These are phyloP conservation scores for Vitis hybrid DNA, from an alignment of 177 flowering plant species.

Conservation along the genomic window DNA sequence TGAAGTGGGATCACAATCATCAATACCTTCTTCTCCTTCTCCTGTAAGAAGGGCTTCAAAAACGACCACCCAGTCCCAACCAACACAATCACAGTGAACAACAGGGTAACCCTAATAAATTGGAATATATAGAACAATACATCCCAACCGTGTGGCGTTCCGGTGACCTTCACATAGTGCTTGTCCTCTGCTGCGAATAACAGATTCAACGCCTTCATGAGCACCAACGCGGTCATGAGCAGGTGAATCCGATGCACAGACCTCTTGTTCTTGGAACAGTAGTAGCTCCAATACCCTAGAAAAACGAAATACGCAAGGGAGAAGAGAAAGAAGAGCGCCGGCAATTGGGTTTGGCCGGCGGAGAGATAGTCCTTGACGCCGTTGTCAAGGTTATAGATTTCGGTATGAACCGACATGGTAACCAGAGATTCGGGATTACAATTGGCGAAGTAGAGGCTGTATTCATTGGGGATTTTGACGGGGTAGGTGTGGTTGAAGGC, in stretches of 20 bases:
- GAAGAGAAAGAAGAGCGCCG: constrained; percentile 32
- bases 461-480: constrained; percentile 36
- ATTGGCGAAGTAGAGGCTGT: constrained; percentile 45
- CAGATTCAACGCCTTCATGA: constrained; percentile 76
- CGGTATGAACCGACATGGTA: constrained; percentile 38
- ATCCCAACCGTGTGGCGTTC: constrained; percentile 95
- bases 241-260: constrained; percentile 76
- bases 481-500: constrained; percentile 26
- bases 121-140: constrained; percentile 86
- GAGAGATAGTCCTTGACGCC: constrained; percentile 43
- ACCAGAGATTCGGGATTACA: constrained; percentile 36
- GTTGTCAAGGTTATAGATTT: constrained; percentile 38
- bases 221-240: constrained; percentile 62
- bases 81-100: constrained; percentile 87
- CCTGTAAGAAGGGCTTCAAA: constrained; percentile 86
- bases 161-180: constrained; percentile 78
- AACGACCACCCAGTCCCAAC: constrained; percentile 98
- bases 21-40: constrained; percentile 91
- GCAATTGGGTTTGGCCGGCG: constrained; percentile 51
- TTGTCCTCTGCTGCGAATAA: constrained; percentile 89
- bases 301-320: constrained; percentile 52
- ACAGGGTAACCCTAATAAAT: constrained; percentile 64
- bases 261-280: constrained; percentile 34
- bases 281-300: constrained; percentile 53
- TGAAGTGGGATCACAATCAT: constrained; percentile 94